phyloP scores from a whole-genome alignment of 2,329 filamentous ascomycete species.

The Mariannaea sp. region DNA sequence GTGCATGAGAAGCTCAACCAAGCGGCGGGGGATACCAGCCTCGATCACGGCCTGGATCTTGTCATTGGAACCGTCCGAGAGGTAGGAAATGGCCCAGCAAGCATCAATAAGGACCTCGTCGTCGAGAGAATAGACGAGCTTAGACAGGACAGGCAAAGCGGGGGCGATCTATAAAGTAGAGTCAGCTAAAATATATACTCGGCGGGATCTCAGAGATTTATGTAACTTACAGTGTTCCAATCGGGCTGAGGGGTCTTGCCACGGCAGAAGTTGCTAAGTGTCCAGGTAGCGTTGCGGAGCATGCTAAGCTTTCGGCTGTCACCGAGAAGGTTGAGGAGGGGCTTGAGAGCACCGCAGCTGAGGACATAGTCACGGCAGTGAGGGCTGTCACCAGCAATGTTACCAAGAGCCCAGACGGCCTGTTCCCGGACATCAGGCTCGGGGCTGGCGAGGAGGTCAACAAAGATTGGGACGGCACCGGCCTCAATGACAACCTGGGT shows the following conservation, averaged over 20 bases:
- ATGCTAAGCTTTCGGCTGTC: constrained; percentile 99
- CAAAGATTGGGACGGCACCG: constrained; percentile 96
- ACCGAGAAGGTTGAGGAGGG: constrained; percentile 84
- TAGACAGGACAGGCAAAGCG: constrained; percentile 90
- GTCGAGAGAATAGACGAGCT: constrained; percentile 97
- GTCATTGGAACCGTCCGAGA: constrained; percentile 97
- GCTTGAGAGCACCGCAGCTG: constrained; percentile 86
- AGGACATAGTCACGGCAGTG: constrained; percentile 97
- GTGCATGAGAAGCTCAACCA: constrained; percentile 97
- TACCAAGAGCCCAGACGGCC: constrained; percentile 97
- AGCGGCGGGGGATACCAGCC: constrained; percentile 91
- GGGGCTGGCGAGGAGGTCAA: constrained; percentile 91
- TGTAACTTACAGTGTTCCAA: constrained; percentile 81
- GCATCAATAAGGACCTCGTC: constrained; percentile 98
- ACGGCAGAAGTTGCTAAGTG: constrained; percentile 98
- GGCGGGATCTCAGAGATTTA: constrained; percentile 31
- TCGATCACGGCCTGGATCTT: constrained; percentile 99
- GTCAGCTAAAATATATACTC: constrained; percentile 14
- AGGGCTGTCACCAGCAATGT: constrained; percentile 98
- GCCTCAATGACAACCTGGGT: constrained; percentile 99
- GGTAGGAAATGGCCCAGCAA: constrained; percentile 99
- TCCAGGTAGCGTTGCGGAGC: constrained; percentile 98
- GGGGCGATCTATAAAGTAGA: constrained; percentile 74
- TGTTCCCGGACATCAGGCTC: constrained; percentile 98
- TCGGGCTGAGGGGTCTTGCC: constrained; percentile 99